A percentile compares a stretch with the other conserved stretches of the same genome.
Conservation (phyloP, 179 eudicot genomes). For the Drosera spatulata region DNA sequence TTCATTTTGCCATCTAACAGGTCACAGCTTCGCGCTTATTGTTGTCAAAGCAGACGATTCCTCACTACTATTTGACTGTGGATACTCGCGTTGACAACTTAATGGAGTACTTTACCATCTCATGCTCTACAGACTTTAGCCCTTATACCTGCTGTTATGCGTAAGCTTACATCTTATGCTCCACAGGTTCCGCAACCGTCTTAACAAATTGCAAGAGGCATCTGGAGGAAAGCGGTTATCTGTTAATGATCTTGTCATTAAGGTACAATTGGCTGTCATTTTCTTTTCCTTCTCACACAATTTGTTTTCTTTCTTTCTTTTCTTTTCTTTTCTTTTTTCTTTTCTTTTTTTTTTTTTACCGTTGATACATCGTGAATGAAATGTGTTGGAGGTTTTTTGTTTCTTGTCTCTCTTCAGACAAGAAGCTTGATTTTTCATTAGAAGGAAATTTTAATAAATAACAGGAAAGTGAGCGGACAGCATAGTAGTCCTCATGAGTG, state of each 20-base stretch:
- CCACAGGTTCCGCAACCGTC: constrained; percentile 54
- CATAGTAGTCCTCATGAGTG: too few relatives aligned
- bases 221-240: constrained; percentile 91
- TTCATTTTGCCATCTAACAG: constrained; percentile 20
- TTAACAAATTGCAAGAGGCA: constrained; percentile 81
- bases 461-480: too few relatives aligned
- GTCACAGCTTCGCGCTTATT: constrained; percentile 85
- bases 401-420: too few relatives aligned
- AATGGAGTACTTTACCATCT: constrained; percentile 1
- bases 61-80: constrained; percentile 87
- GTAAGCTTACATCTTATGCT: not conserved
- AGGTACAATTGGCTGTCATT: constrained; percentile 30
- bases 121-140: not conserved
- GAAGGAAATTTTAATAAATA: too few relatives aligned
- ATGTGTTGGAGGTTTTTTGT: too few relatives aligned
- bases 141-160: not conserved
- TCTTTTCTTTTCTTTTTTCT: too few relatives aligned
- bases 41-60: constrained; percentile 91
- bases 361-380: too few relatives aligned
- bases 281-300: too few relatives aligned
- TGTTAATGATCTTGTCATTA: constrained; percentile 88
- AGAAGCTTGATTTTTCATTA: too few relatives aligned
- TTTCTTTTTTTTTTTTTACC: too few relatives aligned
- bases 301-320: too few relatives aligned
- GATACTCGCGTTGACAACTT: constrained; percentile 96